Base-by-base conservation (phyloP, 192 early-diverging fungal species). In the Chytriomyces confervae region DNA sequence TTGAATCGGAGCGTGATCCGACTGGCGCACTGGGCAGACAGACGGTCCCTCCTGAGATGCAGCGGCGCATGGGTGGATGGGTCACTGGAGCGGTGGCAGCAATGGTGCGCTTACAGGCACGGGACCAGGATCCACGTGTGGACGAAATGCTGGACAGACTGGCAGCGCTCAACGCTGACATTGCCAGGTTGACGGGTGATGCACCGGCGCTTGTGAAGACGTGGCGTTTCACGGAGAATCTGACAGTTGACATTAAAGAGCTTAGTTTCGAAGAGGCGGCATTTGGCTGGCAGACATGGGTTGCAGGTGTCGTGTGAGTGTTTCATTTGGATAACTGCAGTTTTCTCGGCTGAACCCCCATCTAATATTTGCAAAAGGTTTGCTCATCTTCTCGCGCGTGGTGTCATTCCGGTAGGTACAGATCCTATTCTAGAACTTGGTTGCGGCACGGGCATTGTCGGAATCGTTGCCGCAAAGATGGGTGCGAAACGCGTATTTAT, bases 401-500 rank as follows among this genome's bases (percentile, higher is more conserved):
- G 36, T 36, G 36, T 36, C 36, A 71, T 71, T 36, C 20, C 47
- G 7, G 69, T 71, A 23, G 18, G n/a, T 16, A 61, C 13, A 24
- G 50, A 71, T n/a, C 16, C 49, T 7, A 71, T 75, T 29, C 46
- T 75, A 6, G 72, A 75, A 45, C 62, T 75, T 20, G 72, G 72
- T 7, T 76, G 75, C 44, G 75, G 75, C 10, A 76, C 75, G 6
- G 75, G 75, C 7, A 50, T 76, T 20, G 75, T 76, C 10, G 75
- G 75, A 3, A 76, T 76, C 16, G 1, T 57, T 16, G 75, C 75
- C 6, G 10, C 48, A 48, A 67, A 67, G 43, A 7, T 49, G 10
- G 75, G 75, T 9, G 75, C 75, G 6, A 65, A 27, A 46, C 45
- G 67, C 6, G 75, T 76, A 8, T 20, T 51, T 46, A 65, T 76